Evolutionary conservation across 495 filamentous ascomycete genomes (phyloP), one percentile per base, ranked within the genome.

Genomic region (Copromyces sp.): DNA sequence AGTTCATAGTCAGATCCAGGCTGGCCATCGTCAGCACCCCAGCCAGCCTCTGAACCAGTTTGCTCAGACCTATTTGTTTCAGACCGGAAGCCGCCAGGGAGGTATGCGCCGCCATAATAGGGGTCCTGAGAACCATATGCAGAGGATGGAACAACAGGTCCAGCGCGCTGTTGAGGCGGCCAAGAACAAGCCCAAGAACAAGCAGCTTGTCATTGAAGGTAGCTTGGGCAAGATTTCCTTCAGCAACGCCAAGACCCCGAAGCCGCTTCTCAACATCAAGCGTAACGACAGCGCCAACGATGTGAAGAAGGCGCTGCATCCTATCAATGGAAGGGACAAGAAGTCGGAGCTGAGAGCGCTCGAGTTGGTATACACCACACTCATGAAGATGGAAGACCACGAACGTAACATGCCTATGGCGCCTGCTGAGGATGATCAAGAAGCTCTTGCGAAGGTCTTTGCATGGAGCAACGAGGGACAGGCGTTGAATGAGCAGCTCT

Each of bases 141-240:
- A 98, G 78, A 89, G 95, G 37, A 99, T 99, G 95, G 94, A 99
- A 81, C 96, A 98, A 78, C 95, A 99, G 79, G 95, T 99, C 32
- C 94, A 97, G 78, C 91, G 95, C 41, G 95, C 95, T 6, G 96
- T 99, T 0, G 95, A 98, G 75, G 96, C 95, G 3, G 96, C 96
- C 41, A 98, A 98, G 81, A 90, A 90, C 47, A 95, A 97, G 82
- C 95, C 95, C 5, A 99, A 99, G 84, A 97, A 94, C 78, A 97
- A 97, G 81, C 94, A 97, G 78, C 86, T 99, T n/a, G 93, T 98
- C 24, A 94, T 99, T 68, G 95, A 98, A 80, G 95, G 95, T n/a
- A 98, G 94, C 76, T 80, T 99, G 73, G 95, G 95, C 71, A 99
- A 99, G 83, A 99, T 99, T 41, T 94, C 94, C 0, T 99, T 98